phyloP scores from a whole-genome alignment of 1,284 basidiomycete genomes.

The Ganoderma lingzhi region DNA sequence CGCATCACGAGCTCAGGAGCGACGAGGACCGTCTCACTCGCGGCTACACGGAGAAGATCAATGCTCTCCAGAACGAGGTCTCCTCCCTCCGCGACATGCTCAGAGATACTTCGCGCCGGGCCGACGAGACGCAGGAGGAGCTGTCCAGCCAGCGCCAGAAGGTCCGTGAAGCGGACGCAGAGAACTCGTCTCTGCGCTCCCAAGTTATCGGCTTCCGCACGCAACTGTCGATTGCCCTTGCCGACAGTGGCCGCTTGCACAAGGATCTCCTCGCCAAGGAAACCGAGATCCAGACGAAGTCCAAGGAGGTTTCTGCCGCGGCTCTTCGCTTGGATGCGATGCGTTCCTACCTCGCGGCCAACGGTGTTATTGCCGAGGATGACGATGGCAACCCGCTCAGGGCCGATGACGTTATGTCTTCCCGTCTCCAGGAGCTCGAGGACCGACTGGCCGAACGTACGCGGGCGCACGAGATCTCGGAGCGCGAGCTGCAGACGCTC shows the following conservation, averaged over 20 bases:
- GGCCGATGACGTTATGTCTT: slow-evolving; percentile 55
- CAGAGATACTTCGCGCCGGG: slow-evolving; percentile 76
- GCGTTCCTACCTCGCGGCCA: slow-evolving; percentile 89
- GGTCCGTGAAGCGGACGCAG: slow-evolving; percentile 72
- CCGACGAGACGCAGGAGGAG: slow-evolving; percentile 75
- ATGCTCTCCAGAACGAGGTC: slow-evolving; percentile 82
- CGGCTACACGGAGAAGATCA: slow-evolving; percentile 82
- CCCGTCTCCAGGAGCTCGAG: slow-evolving; percentile 75
- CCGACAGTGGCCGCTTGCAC: slow-evolving; percentile 77
- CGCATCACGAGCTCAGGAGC: slow-evolving; percentile 80
- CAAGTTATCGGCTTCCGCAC: slow-evolving; percentile 84
- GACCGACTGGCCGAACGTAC: slow-evolving; percentile 76
- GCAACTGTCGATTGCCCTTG: slow-evolving; percentile 77
- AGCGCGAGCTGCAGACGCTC: slow-evolving; percentile 73
- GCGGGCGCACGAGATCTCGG: slow-evolving; percentile 76
- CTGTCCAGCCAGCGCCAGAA: slow-evolving; percentile 76
- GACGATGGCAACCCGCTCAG: slow-evolving; percentile 60
- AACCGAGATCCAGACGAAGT: slow-evolving; percentile 69
- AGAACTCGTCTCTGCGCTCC: slow-evolving; percentile 74
- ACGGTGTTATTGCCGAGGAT: slow-evolving; percentile 82
- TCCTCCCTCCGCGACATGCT: slow-evolving; percentile 80
- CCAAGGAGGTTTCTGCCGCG: slow-evolving; percentile 76
- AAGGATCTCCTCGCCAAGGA: slow-evolving; percentile 79
- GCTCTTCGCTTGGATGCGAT: slow-evolving; percentile 84
- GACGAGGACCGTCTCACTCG: slow-evolving; percentile 80